phyloP scores from a whole-genome alignment of 1,284 basidiomycete species.

The Wallemia hederae region DNA sequence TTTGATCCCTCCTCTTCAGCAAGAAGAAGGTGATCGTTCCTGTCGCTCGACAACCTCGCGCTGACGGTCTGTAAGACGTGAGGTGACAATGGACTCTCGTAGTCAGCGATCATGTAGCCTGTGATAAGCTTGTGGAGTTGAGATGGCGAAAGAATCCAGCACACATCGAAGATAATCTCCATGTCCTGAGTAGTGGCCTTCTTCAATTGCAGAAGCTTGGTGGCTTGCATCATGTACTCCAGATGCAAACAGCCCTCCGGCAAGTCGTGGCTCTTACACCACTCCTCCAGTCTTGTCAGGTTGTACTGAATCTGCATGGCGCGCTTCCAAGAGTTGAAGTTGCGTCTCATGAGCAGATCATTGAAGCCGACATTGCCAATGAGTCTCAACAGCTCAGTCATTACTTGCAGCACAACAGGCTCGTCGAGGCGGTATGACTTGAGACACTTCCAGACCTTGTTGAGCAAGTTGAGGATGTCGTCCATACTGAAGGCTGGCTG shows the following conservation, averaged over 20 bases:
- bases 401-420: conserved; percentile 81
- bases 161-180: conserved; percentile 80
- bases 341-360: conserved; percentile 88
- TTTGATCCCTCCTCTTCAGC: conserved; percentile 79
- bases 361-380: conserved; percentile 97
- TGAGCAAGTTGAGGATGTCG: conserved; percentile 82
- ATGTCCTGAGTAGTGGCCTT: conserved; percentile 88
- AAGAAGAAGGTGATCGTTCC: conserved; percentile 75
- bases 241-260: conserved; percentile 91
- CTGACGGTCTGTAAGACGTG: conserved; percentile 91
- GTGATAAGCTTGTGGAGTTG: conserved; percentile 98
- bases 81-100: conserved; percentile 69
- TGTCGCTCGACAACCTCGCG: conserved; percentile 68
- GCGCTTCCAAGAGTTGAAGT: conserved; percentile 99
- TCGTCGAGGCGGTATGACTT: conserved; percentile 99
- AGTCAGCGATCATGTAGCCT: conserved; percentile 53
- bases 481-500: conserved; percentile 94
- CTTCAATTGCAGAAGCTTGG: conserved; percentile 90
- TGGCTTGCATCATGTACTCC: conserved; percentile 98
- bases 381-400: conserved; percentile 83
- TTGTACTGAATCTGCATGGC: conserved; percentile 99
- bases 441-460: conserved; percentile 93
- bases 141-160: conserved; percentile 98
- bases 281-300: conserved; percentile 88
- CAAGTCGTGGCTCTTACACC: conserved; percentile 96